These are phyloP conservation scores for Komagataella ulmi DNA, from an alignment of 805 yeast species.

Conservation along the genomic window DNA sequence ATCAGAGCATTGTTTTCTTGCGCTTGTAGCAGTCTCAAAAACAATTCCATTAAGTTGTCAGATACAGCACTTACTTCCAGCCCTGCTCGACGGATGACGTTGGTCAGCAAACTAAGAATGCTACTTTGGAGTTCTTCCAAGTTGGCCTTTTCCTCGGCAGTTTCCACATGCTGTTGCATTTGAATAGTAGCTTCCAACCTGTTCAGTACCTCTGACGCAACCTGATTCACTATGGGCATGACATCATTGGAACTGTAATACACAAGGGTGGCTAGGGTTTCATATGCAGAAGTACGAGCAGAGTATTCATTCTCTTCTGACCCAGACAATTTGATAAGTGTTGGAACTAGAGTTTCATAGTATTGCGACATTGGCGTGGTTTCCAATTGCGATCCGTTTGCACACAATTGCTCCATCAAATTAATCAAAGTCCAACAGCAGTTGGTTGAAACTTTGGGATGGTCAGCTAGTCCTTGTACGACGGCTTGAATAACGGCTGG, in stretches of 20 bases:
- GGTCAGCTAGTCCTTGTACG: slow-evolving; percentile 72
- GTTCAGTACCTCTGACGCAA: slow-evolving; percentile 62
- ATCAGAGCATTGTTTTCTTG: slow-evolving; percentile 53
- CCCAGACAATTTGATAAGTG: slow-evolving; percentile 54
- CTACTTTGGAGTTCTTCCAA: slow-evolving; percentile 85
- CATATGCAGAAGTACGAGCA: slow-evolving; percentile 92
- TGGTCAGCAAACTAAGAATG: slow-evolving; percentile 64
- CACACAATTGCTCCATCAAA: slow-evolving; percentile 68
- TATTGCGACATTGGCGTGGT: slow-evolving; percentile 63
- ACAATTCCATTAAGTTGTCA: slow-evolving; percentile 75
- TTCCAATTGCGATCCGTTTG: slow-evolving; percentile 31
- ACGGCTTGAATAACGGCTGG: slow-evolving; percentile 66
- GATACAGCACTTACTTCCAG: slow-evolving; percentile 51
- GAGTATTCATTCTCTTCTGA: slow-evolving; percentile 74
- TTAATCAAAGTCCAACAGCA: slow-evolving; percentile 97
- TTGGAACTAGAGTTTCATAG: slow-evolving; percentile 56
- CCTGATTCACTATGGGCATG: slow-evolving; percentile 49
- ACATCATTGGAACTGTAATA: slow-evolving; percentile 61
- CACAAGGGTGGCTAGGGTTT: slow-evolving; percentile 78
- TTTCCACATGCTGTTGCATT: slow-evolving; percentile 42
- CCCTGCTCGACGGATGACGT: slow-evolving; percentile 73
- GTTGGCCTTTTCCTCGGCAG: slow-evolving; percentile 60
- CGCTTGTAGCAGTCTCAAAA: slow-evolving; percentile 53
- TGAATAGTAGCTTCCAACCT: slow-evolving; percentile 62
- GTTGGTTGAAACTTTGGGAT: slow-evolving; percentile 89